Evolutionary conservation across 352 stramenopile species (phyloP), one percentile per base, ranked within the genome.

Genomic region (Phytophthora chlamydospora): DNA sequence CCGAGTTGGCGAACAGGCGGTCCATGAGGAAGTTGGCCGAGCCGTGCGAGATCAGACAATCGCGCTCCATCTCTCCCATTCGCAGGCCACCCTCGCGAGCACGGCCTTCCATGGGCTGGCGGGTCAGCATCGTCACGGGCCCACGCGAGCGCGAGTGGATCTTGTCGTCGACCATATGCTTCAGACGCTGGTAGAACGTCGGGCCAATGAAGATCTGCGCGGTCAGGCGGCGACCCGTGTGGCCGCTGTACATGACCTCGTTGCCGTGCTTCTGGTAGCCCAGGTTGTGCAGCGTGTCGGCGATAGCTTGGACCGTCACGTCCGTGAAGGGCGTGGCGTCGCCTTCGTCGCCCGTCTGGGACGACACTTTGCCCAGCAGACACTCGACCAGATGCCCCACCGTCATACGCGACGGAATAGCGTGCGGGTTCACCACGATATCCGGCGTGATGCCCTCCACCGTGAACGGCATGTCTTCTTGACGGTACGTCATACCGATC

Each of bases 41-140:
- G 33, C 98, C 98, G 80, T 99, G 98, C 6, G 97, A 98, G 66
- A 99, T 98, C 49, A 99, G 76, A 76, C 97, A 99, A 91, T 99
- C 98, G 68, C 98, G 97, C 84, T 99, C 98, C 98, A 99, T 99
- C 70, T 99, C 98, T 58, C 98, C 98, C 97, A 99, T 99, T 49
- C 98, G 96, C 66, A 99, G 74, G 66, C 98, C 98, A 80, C 98
- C 98, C 77, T 99, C 97, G 55, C 96, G 87, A 34, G 94, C 95
- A 78, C 98, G 90, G 78, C 98, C 98, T 73, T 99, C 98, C 78
- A 99, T 93, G 36, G 98, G 98, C 82, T 99, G 98, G 39, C 97
- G 92, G 34, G 97, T 99, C 17, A 99, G 80, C 94, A 99, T 99
- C 41, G 97, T 97, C 57, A 99, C 92, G 6, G 97, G 97, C 11